Base-by-base conservation (phyloP, 2,329 filamentous ascomycete species). In the Diaporthe sp. region DNA sequence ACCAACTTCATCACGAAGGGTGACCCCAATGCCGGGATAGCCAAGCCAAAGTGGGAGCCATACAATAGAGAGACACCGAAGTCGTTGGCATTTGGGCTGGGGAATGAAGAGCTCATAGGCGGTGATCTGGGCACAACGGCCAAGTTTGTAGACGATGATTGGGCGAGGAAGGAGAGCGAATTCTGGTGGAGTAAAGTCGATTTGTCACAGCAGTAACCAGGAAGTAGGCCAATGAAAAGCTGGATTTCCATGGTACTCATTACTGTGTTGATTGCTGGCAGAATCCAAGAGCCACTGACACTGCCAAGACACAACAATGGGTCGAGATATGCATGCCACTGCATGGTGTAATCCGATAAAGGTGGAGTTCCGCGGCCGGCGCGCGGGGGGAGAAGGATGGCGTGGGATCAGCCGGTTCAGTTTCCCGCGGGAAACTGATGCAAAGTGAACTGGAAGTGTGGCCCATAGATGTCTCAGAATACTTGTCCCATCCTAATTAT, bases 151-250 rank as follows among this genome's bases (percentile, higher is more conserved):
- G 79, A 80, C 12, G 86, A 88, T 77, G 77, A 78, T 0, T 88
- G 86, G 85, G 83, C 81, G 2, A 80, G 80, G 4, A 80, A 82
- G 50, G 83, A 88, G 76, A 86, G 84, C 8, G 80, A 85, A 25
- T 89, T 88, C 73, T 88, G 87, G 87, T 87, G 83, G 83, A 83
- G 80, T 54, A 84, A 84, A 71, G 83, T 84, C 1, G 81, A 82
- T 42, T 79, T 83, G 17, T 84, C 82, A 10, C 82, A 84, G 19
- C 82, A 83, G 61, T 80, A 57, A 52, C n/a, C 52, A 45, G 54
- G n/a, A 42, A 15, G 8, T 33, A 42, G 6, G 28, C 42, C 58
- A 40, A 35, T 47, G n/a, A 7, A 3, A 10, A 35, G 28, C 30
- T 47, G 30, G 19, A 38, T 13, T 25, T 4, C 17, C 22, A 25